Evolutionary conservation across 2,329 filamentous ascomycete genomes (phyloP).

Genomic region (Didymella keratinophila): DNA sequence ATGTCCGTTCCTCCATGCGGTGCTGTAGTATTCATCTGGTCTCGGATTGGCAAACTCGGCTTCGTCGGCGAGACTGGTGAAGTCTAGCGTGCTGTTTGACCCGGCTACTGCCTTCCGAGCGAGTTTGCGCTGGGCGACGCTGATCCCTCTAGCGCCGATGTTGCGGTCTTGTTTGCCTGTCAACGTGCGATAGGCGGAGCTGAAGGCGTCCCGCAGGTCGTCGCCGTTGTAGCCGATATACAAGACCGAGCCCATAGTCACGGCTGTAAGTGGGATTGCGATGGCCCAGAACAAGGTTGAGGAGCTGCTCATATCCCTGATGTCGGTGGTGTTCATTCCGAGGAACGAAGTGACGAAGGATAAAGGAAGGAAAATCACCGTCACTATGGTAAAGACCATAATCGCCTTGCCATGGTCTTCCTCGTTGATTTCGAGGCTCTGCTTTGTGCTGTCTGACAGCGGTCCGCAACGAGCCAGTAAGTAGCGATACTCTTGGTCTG

Average conservation of each 20-base stretch:
- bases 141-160: conserved; percentile 29
- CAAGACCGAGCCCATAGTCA: conserved; percentile 36
- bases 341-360: conserved; percentile 56
- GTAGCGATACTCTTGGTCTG: conserved; percentile 36
- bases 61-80: conserved; percentile 28
- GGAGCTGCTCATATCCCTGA: conserved; percentile 51
- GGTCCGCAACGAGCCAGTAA: conserved; percentile 38
- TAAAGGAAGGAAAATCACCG: conserved; percentile 55
- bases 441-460: conserved; percentile 44
- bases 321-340: conserved; percentile 53
- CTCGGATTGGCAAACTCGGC: conserved; percentile 35
- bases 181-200: conserved; percentile 23
- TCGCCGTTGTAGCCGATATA: conserved; percentile 44
- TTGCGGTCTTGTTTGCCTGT: conserved; percentile 32
- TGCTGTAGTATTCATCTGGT: conserved; percentile 6
- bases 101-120: conserved; percentile 15
- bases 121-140: conserved; percentile 38
- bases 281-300: conserved; percentile 53
- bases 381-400: conserved; percentile 55
- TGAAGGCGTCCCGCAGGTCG: conserved; percentile 28
- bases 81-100: conserved; percentile 25
- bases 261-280: conserved; percentile 38
- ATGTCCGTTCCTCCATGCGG: neutral
- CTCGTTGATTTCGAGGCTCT: conserved; percentile 47
- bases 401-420: conserved; percentile 55